Evolutionary conservation across 1,139 yeast genomes (phyloP).

Genomic region (Geotrichum cucujoidarum): DNA sequence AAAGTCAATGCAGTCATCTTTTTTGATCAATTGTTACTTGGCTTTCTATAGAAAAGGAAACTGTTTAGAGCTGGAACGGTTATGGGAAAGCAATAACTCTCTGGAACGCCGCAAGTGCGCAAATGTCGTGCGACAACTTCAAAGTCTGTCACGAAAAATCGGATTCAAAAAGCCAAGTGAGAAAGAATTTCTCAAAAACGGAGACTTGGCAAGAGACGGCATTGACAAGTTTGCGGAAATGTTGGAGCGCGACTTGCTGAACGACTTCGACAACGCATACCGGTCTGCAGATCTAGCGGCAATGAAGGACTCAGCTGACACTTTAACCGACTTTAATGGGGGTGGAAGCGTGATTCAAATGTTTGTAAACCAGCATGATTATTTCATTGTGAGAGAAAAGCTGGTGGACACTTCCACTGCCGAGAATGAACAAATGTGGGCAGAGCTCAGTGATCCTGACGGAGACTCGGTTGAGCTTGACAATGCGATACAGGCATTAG

Average conservation of each 20-base stretch:
- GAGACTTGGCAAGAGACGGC: conserved; percentile 44
- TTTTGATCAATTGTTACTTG: conserved; percentile 71
- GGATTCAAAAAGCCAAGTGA: conserved; percentile 15
- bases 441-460: conserved; percentile 44
- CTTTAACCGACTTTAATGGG: conserved; percentile 78
- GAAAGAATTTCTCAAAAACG: conserved; percentile 36
- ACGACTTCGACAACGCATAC: conserved; percentile 41
- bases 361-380: conserved; percentile 76
- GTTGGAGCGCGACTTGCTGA: conserved; percentile 58
- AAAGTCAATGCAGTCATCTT: conserved; percentile 66
- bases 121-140: conserved; percentile 58
- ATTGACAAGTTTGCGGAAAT: conserved; percentile 71
- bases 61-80: conserved; percentile 48
- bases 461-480: conserved; percentile 40
- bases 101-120: conserved; percentile 65
- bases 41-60: conserved; percentile 59
- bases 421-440: conserved; percentile 43
- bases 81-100: conserved; percentile 36
- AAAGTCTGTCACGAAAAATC: conserved; percentile 56
- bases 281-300: conserved; percentile 54
- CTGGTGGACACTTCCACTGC: conserved; percentile 37
- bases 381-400: conserved; percentile 53
- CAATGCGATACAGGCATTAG: conserved; percentile 37
- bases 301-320: conserved; percentile 73
- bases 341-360: conserved; percentile 79